Base-by-base conservation (phyloP, 1,139 yeast genomes). In the Taiozyma onychis region DNA sequence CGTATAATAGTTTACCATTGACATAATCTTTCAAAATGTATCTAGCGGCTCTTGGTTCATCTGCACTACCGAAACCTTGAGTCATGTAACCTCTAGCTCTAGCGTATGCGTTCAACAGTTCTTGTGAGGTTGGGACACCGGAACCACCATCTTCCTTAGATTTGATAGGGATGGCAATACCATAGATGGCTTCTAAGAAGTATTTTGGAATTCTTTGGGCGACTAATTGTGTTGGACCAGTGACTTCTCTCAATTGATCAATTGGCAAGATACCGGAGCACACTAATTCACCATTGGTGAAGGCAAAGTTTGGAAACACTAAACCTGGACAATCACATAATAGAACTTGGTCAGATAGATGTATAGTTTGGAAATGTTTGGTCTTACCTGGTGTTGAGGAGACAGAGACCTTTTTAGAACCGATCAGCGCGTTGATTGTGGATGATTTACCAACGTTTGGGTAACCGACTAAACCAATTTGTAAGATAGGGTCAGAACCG, bases 301-400 rank as follows among this genome's bases (percentile, higher is more conserved):
- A 88, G 21, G 99, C 98, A 67, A 93, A 95, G 65, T 93, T 95
- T 37, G 99, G 99, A 75, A 95, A 95, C 24, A 95, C 99, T 58
- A 95, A 77, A 77, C 99, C 99, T 2, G 99, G 99, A 76, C 99
- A 95, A 77, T 95, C 99, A 71, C 99, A 93, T 49, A 95, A 76
- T 58, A 89, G 77, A 9, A 93, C 95, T 44, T 85, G 77, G 46
- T 86, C 87, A 0, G 97, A 83, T 45, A 95, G 77, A 63, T 84
- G 81, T 55, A 95, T 90, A 2, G 99, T 95, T 74, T 95, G 99
- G 77, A 95, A 95, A 76, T 95, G 99, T 68, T 95, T 95, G 18
- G 99, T 95, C 68, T 95, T 95, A 73, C 99, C 99, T 7, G 99
- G 99, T 0, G 99, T 95, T 2, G 99, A 78, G 2, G 99, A 93